Conservation (phyloP, 1,284 basidiomycete genomes). For the Austropuccinia psidii region DNA sequence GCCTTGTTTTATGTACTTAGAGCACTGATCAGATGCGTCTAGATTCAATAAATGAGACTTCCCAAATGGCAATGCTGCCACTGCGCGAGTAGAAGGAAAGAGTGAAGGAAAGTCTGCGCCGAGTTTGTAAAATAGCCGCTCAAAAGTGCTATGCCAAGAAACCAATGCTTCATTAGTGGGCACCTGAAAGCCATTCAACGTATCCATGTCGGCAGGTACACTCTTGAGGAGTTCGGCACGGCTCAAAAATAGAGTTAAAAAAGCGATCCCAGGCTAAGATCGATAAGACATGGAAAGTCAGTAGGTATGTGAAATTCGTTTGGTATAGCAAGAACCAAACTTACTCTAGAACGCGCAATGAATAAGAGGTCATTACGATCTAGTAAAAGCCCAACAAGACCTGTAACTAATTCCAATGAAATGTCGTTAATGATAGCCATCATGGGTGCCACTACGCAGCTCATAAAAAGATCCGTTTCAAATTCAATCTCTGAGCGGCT, state of each 20-base stretch:
- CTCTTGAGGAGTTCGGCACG: conserved; percentile 85
- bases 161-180: conserved; percentile 34
- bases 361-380: conserved; percentile 69
- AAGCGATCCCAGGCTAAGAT: conserved; percentile 74
- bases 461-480: conserved; percentile 81
- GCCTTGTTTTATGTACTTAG: conserved; percentile 42
- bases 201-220: conserved; percentile 51
- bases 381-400: conserved; percentile 73
- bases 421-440: conserved; percentile 70
- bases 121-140: conserved; percentile 68
- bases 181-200: conserved; percentile 36
- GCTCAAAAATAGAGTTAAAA: conserved; percentile 84
- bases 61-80: conserved; percentile 54
- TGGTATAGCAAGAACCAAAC: conserved; percentile 41
- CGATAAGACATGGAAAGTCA: background rate
- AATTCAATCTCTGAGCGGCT: conserved; percentile 61
- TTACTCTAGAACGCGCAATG: conserved; percentile 65
- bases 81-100: conserved; percentile 80
- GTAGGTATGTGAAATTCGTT: conserved; percentile 3
- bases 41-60: conserved; percentile 48
- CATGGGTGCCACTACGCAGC: conserved; percentile 76
- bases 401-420: conserved; percentile 72
- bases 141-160: conserved; percentile 37
- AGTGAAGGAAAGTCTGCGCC: conserved; percentile 66
- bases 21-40: conserved; percentile 37